Base-by-base conservation (phyloP, 306 rosid species). In the Gastrolobium bilobum region DNA sequence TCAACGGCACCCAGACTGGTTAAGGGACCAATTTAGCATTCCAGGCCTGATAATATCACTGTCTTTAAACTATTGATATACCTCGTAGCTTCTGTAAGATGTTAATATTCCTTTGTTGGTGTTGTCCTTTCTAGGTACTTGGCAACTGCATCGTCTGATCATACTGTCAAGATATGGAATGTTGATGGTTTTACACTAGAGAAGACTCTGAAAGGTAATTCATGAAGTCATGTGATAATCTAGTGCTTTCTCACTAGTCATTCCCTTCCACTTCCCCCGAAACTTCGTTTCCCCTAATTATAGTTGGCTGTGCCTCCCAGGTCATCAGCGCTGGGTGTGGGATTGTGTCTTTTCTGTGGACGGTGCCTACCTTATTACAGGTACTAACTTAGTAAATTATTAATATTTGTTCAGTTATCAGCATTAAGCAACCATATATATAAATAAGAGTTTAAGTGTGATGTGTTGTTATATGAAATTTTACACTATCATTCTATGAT, bases 261-360 rank as follows among this genome's bases (percentile, higher is more conserved):
- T 31, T 68, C 47, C 51, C 60, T 10, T 7, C 38, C 54, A 38
- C 78, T 30, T 64, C 69, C 51, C 76, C 48, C n/a, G 3, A 72
- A 82, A 35, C 52, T 9, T 71, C 62, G 0, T 73, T 76, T 51
- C 11, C 79, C 64, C 60, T 67, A 20, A 62, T 42, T 68, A 48
- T 20, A 58, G 31, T 71, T 84, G 72, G 39, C 47, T 85, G 29
- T 80, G 71, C 85, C 42, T 85, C 47, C 75, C 84, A 96, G 99
- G 99, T 74, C 98, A 96, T 80, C 86, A 80, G 63, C 94, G 97
- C 65, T 96, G 99, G 99, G 99, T 96, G 34, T 93, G 99, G 99
- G 99, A 96, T 77, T 96, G 99, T 84, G 99, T 96, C 59, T 96
- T 96, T 91, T 96, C 99, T 3, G 98, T 91, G 9, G 99, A 93